Conservation (phyloP, 305 asterid species). For the Fraxinus paxiana region DNA sequence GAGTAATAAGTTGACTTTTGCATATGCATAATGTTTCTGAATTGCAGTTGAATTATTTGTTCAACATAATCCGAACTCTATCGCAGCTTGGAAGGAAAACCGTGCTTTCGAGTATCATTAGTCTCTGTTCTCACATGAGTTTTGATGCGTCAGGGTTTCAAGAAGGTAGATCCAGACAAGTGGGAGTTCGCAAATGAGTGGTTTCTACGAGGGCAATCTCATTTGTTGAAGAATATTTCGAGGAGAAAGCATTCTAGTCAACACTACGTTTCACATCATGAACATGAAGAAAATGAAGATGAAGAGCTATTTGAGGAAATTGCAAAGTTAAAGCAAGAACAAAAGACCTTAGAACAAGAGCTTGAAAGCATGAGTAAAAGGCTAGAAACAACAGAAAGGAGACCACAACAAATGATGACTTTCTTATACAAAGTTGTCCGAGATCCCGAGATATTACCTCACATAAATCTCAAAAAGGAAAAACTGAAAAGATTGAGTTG, state of each 20-base stretch:
- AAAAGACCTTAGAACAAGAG: slow-evolving; percentile 50
- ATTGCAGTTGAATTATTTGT: not conserved
- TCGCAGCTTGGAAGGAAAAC: not conserved
- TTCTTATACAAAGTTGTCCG: slow-evolving; percentile 67
- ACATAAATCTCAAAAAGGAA: slow-evolving; percentile 54
- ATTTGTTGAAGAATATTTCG: not conserved
- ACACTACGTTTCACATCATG: not conserved
- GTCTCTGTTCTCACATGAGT: not conserved
- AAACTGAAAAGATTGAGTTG: slow-evolving; percentile 20
- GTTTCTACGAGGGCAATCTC: slow-evolving; percentile 5
- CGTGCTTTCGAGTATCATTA: not conserved
- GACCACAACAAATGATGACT: slow-evolving; percentile 83
- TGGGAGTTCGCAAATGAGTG: slow-evolving; percentile 18
- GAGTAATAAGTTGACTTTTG: not conserved
- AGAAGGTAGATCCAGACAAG: slow-evolving; percentile 7
- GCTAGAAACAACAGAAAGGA: slow-evolving; percentile 69
- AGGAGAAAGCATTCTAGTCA: slow-evolving; percentile 23
- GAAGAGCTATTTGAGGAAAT: slow-evolving; percentile 50
- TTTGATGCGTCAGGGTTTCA: slow-evolving; percentile 1
- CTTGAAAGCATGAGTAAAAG: slow-evolving; percentile 64
- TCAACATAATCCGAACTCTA: not conserved
- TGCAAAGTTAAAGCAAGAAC: slow-evolving; percentile 56
- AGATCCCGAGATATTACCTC: slow-evolving; percentile 61
- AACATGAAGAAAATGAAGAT: slow-evolving; percentile 35
- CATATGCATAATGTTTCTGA: not conserved